These are phyloP conservation scores for Trichoderma sp. DNA, from an alignment of 2,329 filamentous ascomycete genomes.

Conservation along the genomic window DNA sequence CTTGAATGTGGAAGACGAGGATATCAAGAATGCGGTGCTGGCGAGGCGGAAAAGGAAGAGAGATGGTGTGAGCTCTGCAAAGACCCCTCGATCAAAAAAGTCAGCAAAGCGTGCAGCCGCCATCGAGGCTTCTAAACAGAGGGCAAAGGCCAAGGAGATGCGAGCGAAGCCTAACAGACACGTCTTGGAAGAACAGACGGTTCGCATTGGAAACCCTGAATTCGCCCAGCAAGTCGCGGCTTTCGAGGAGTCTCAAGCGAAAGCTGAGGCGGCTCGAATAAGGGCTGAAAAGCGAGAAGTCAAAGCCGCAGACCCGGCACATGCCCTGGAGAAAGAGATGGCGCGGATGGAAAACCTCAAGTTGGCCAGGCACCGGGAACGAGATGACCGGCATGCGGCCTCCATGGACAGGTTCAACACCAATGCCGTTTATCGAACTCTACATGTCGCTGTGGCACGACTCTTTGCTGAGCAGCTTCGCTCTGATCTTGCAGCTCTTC, in stretches of 20 bases:
- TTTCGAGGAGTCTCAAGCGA: background rate
- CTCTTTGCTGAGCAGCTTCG: constrained; percentile 59
- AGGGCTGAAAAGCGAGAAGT: background rate
- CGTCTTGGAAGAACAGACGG: background rate
- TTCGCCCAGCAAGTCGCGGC: background rate
- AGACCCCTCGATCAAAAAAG: background rate
- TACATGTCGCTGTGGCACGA: constrained; percentile 55
- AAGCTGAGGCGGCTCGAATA: background rate
- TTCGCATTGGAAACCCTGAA: background rate
- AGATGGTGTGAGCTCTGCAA: background rate
- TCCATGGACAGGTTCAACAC: constrained; percentile 44
- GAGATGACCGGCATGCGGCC: constrained; percentile 42
- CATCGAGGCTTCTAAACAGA: background rate
- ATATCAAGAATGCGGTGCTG: constrained; percentile 20
- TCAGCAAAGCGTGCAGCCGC: background rate
- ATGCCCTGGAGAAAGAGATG: constrained; percentile 5
- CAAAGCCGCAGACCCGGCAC: background rate
- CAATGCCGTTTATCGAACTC: constrained; percentile 49
- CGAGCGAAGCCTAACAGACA: background rate
- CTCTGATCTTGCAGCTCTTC: constrained; percentile 46
- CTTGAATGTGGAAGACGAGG: constrained; percentile 41
- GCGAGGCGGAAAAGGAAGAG: background rate
- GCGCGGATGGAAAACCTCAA: constrained; percentile 18
- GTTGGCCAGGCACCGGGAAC: constrained; percentile 30
- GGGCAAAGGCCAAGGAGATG: background rate